Conservation (phyloP, 1,139 yeast genomes). For the Blastobotrys raffinosifermentans region DNA sequence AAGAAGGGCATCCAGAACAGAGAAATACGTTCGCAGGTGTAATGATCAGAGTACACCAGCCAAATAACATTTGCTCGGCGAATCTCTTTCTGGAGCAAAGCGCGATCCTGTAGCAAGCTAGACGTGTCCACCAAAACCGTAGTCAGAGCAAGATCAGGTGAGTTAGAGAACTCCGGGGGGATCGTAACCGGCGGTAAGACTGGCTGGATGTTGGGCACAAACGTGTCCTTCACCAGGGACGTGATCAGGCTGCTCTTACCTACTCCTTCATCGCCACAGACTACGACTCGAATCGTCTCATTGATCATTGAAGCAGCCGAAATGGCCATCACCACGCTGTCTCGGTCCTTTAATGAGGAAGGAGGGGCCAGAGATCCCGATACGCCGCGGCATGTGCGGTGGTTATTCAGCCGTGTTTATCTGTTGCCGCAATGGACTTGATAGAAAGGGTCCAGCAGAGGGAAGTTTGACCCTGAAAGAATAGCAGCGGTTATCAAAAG, state of each 20-base stretch:
- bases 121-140: conserved; percentile 78
- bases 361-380: too few relatives aligned
- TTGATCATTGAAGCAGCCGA: conserved; percentile 15
- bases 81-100: conserved; percentile 61
- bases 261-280: conserved; percentile 87
- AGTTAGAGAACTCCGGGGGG: conserved; percentile 56
- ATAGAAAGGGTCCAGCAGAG: too few relatives aligned
- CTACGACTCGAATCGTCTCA: conserved; percentile 60
- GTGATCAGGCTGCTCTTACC: conserved; percentile 55
- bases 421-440: too few relatives aligned
- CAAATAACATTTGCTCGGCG: conserved; percentile 86
- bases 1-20: conserved; percentile 93
- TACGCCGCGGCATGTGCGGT: too few relatives aligned
- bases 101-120: conserved; percentile 50
- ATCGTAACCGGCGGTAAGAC: conserved; percentile 80
- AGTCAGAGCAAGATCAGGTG: conserved; percentile 52
- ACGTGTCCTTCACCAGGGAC: conserved; percentile 72
- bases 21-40: conserved; percentile 85
- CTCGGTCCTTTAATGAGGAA: too few relatives aligned
- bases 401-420: too few relatives aligned
- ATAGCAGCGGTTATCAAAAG: too few relatives aligned
- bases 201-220: conserved; percentile 66
- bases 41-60: conserved; percentile 89
- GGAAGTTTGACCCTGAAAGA: too few relatives aligned
- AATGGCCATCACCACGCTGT: background rate